Evolutionary conservation across 2,329 filamentous ascomycete genomes (phyloP).

Genomic region (Pseudogymnoascus verrucosus): DNA sequence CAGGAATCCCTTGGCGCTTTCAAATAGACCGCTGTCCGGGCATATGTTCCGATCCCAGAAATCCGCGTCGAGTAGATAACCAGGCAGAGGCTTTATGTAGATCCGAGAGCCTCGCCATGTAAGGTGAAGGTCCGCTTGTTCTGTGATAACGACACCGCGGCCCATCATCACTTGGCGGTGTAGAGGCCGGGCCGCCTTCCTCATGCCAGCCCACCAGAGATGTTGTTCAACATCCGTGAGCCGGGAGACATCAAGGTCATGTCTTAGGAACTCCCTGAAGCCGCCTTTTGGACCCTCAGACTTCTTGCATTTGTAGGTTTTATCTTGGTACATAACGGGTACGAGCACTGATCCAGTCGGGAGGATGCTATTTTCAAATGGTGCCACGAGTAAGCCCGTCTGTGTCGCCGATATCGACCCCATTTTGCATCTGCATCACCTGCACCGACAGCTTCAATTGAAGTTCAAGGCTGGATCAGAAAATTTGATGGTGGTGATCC

Average conservation of each 20-base stretch:
- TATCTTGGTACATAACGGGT: neutral
- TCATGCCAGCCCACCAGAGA: conserved; percentile 15
- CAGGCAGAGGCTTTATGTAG: conserved; percentile 30
- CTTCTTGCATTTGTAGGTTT: neutral
- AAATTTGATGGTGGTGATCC: neutral
- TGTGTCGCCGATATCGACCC: neutral
- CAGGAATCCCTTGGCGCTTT: conserved; percentile 27
- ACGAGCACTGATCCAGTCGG: neutral
- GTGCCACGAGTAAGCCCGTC: neutral
- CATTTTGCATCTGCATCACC: neutral
- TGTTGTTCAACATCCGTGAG: conserved; percentile 12
- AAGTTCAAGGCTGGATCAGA: neutral
- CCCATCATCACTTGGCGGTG: conserved; percentile 26
- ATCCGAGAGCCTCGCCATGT: conserved; percentile 25
- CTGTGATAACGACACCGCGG: conserved; percentile 28
- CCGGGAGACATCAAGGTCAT: conserved; percentile 4
- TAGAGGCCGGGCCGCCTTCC: conserved; percentile 17
- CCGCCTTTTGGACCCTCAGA: neutral
- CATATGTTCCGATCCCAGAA: conserved; percentile 22
- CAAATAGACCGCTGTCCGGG: conserved; percentile 4
- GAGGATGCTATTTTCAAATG: neutral
- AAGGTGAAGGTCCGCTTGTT: conserved; percentile 30
- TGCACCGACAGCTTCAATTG: neutral
- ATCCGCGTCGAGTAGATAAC: conserved; percentile 21
- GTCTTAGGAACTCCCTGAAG: neutral